Conservation (phyloP, 495 filamentous ascomycete genomes). For the Aspergillus ostianus region DNA sequence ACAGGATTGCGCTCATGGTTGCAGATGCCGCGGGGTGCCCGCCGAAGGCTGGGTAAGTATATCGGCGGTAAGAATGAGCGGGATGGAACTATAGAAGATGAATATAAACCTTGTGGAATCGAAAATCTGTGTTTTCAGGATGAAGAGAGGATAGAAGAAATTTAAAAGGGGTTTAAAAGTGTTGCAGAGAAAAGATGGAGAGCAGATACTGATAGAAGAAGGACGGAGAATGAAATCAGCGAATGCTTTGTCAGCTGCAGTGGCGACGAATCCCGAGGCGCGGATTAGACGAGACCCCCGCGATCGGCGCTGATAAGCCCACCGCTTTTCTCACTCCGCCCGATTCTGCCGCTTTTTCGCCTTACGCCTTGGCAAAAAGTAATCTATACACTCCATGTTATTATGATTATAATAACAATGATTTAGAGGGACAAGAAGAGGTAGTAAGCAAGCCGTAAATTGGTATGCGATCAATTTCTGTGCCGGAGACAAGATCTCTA, state of each 20-base stretch:
- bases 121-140: background rate
- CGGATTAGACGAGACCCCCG: slow-evolving; percentile 12
- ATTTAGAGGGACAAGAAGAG: no score
- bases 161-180: slow-evolving; percentile 26
- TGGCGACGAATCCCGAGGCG: slow-evolving; percentile 27
- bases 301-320: slow-evolving; percentile 36
- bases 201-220: slow-evolving; percentile 11
- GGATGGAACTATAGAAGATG: background rate
- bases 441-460: no score
- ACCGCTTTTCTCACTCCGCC: slow-evolving; percentile 25
- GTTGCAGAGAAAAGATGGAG: slow-evolving; percentile 13
- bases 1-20: slow-evolving; percentile 92
- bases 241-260: slow-evolving; percentile 38
- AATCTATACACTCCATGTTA: no score
- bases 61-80: background rate
- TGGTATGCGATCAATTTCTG: no score
- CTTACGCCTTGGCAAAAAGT: no score
- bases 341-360: slow-evolving; percentile 8
- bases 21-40: slow-evolving; percentile 23
- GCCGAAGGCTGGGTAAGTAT: background rate
- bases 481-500: no score
- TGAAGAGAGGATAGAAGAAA: background rate
- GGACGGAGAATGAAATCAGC: slow-evolving; percentile 14
- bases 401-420: no score
- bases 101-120: background rate